These are phyloP conservation scores for Sclerotinia minor DNA, from an alignment of 2,329 filamentous ascomycete genomes.

Conservation along the genomic window DNA sequence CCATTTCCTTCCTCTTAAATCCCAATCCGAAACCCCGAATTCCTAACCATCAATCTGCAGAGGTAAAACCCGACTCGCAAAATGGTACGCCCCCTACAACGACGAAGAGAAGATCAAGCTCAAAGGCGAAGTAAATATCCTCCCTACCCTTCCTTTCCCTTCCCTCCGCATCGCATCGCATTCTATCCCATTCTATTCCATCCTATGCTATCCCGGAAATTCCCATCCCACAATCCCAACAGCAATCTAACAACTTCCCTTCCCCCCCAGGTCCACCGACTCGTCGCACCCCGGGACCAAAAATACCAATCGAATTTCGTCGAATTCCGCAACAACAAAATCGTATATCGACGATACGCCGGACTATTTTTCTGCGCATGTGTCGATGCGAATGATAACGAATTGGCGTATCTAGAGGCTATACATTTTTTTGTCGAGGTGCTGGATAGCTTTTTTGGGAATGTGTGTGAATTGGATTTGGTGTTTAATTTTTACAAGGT, in stretches of 20 bases:
- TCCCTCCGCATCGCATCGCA: too few relatives aligned
- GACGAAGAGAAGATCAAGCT: conserved; percentile 99
- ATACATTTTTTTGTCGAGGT: conserved; percentile 99
- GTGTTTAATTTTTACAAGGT: conserved; percentile 75
- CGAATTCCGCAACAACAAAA: conserved; percentile 91
- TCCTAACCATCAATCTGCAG: conserved; percentile 48
- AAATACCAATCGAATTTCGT: conserved; percentile 99
- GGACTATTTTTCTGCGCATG: conserved; percentile 99
- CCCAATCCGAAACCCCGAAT: not conserved
- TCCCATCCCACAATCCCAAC: too few relatives aligned
- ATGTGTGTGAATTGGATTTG: conserved; percentile 96
- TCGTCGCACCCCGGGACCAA: conserved; percentile 95
- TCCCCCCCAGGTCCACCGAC: conserved; percentile 76
- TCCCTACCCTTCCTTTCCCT: not conserved
- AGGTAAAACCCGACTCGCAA: conserved; percentile 96
- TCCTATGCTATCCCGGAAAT: too few relatives aligned
- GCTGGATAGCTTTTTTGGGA: conserved; percentile 96
- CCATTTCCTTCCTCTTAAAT: conserved; percentile 3
- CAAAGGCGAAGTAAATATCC: conserved; percentile 78
- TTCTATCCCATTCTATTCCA: too few relatives aligned
- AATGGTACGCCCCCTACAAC: conserved; percentile 98
- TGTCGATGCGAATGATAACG: conserved; percentile 98
- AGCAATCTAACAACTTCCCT: not conserved
- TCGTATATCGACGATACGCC: conserved; percentile 96
- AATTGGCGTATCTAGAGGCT: conserved; percentile 92